A percentile compares a stretch with the other conserved stretches of the same genome.
These are phyloP conservation scores for Saccharomycopsis phalli DNA, from an alignment of 1,139 yeast genomes.

Conservation along the genomic window DNA sequence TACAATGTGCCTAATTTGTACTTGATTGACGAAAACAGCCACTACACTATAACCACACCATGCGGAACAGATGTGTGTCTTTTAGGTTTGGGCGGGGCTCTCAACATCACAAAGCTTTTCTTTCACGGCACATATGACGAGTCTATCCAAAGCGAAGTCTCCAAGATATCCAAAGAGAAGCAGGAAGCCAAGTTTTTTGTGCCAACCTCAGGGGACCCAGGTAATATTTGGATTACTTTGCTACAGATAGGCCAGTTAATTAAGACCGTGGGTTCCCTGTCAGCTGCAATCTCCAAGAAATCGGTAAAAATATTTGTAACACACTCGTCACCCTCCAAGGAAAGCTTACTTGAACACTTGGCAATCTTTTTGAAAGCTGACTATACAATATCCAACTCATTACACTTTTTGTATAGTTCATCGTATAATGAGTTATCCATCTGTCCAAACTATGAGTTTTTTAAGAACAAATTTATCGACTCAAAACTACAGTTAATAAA, in stretches of 20 bases:
- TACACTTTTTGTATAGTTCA: slow-evolving; percentile 65
- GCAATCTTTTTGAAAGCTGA: slow-evolving; percentile 64
- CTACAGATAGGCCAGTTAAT: slow-evolving; percentile 61
- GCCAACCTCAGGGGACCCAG: slow-evolving; percentile 58
- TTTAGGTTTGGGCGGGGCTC: slow-evolving; percentile 66
- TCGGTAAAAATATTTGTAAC: slow-evolving; percentile 56
- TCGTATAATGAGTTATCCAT: slow-evolving; percentile 63
- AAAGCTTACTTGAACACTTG: slow-evolving; percentile 59
- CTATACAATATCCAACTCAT: slow-evolving; percentile 61
- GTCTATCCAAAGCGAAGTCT: slow-evolving; percentile 9
- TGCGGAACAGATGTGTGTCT: slow-evolving; percentile 41
- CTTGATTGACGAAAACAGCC: slow-evolving; percentile 50
- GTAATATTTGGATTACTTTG: slow-evolving; percentile 68
- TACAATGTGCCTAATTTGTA: slow-evolving; percentile 47
- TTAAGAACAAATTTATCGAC: slow-evolving; percentile 52
- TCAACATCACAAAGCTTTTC: slow-evolving; percentile 58
- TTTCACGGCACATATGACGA: slow-evolving; percentile 48
- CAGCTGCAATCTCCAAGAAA: slow-evolving; percentile 25
- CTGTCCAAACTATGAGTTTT: slow-evolving; percentile 55
- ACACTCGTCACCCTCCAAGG: slow-evolving; percentile 61
- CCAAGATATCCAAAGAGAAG: slow-evolving; percentile 2
- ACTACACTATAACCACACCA: slow-evolving; percentile 31
- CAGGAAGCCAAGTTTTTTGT: slow-evolving; percentile 21
- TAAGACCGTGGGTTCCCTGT: slow-evolving; percentile 35
- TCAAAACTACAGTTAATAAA: slow-evolving; percentile 55